Base-by-base conservation (phyloP, 2,329 filamentous ascomycete species). In the Nemania sp. region DNA sequence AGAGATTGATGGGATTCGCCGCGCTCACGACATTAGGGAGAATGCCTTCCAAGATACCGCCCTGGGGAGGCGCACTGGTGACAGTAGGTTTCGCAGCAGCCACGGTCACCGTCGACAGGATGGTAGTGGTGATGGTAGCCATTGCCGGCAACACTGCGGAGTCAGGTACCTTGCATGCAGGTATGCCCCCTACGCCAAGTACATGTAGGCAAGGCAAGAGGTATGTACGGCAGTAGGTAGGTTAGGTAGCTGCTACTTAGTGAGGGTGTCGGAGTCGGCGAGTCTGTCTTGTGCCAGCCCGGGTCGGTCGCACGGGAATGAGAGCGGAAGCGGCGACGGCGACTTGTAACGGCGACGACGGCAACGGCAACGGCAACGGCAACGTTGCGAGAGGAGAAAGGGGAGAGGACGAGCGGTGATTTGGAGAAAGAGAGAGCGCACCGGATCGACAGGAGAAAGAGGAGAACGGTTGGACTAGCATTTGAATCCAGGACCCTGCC, bases 1-100 rank as follows among this genome's bases (percentile, higher is more conserved):
- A 92, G 48, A 91, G 75, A 47, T 86, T 85, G 63, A 93, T 87
- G 6, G 90, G 90, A 66, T 92, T 88, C 59, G 84, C 88, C 11
- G 87, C 70, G 67, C 89, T 86, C 76, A 89, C 92, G 32, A 82
- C 72, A 32, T 88, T 81, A 1, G 90, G 90, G 65, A 91, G 87
- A 54, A 83, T 77, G 45, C 87, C 87, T 65, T 92, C 89, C 45
- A 94, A 79, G 61, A 94, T 84, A 64, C 90, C 90, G 56, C 79
- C 80, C 65, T 82, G 80, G 9, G 78, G 72, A 18, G 74, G 55
- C 0, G 73, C 77, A n/a, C 66, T 63, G 29, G 65, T 72, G 2
- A 75, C 69, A 35, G 73, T 68, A 17, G 73, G 20, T 35, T 59
- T 54, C 18, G 45, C 53, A 13, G 52, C 65, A 7, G 59, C 55